A percentile compares a stretch with the other conserved stretches of the same genome.
Conservation (phyloP, 106 monocot genomes). For the Hemerocallis citrina region DNA sequence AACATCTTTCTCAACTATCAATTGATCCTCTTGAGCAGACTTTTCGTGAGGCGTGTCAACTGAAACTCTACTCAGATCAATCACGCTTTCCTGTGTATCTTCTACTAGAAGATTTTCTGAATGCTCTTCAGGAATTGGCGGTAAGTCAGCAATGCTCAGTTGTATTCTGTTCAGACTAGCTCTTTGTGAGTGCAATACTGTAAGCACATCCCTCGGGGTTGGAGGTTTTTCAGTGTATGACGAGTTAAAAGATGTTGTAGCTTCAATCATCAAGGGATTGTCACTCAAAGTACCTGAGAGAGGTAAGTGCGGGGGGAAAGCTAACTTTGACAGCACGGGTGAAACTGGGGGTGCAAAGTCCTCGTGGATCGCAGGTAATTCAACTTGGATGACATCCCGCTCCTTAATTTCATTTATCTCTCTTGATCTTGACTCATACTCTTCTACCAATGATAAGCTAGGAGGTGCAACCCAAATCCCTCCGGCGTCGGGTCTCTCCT, state of each 20-base stretch:
- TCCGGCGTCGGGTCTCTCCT: no score
- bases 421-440: slow-evolving; percentile 22
- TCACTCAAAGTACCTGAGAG: neutral
- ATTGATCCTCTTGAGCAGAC: neutral
- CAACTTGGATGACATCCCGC: slow-evolving; percentile 21
- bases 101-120: neutral
- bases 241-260: neutral
- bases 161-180: neutral
- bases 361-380: neutral
- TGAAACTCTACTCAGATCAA: neutral
- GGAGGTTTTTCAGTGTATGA: neutral
- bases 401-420: slow-evolving; percentile 23
- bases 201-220: neutral
- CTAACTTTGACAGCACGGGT: slow-evolving; percentile 1
- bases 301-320: neutral
- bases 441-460: slow-evolving; percentile 17
- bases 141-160: neutral
- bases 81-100: neutral
- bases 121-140: slow-evolving; percentile 7
- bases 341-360: slow-evolving; percentile 8
- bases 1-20: neutral
- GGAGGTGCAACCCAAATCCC: slow-evolving; percentile 29
- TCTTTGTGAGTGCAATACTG: neutral
- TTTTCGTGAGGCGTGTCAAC: neutral
- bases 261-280: neutral